Conservation (phyloP, 2,329 filamentous ascomycete genomes). For the Penicillium vulpinum region DNA sequence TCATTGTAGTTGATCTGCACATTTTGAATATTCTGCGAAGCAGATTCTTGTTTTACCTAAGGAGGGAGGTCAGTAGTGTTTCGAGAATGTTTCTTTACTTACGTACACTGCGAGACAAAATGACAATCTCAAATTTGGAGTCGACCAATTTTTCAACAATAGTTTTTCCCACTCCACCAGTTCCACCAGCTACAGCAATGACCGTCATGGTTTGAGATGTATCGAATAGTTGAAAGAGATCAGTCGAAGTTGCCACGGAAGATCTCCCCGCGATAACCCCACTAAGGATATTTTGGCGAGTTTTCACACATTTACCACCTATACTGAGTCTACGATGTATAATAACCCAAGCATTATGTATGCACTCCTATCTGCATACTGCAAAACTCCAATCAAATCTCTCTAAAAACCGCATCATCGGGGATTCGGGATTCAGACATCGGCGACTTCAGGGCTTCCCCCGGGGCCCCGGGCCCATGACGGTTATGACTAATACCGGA, state of each 20-base stretch:
- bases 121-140: conserved; percentile 40
- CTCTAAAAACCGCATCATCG: conserved; percentile 10
- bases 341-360: not conserved
- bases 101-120: conserved; percentile 46
- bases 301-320: not conserved
- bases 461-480: not conserved
- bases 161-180: conserved; percentile 48
- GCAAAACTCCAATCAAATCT: not conserved
- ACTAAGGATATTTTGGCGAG: not conserved
- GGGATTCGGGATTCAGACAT: conserved; percentile 28
- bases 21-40: conserved; percentile 13
- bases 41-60: conserved; percentile 1
- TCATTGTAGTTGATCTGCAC: conserved; percentile 38
- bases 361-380: not conserved
- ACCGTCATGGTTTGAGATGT: conserved; percentile 36
- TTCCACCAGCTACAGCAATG: conserved; percentile 51
- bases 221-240: not conserved
- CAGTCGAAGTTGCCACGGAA: not conserved
- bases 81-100: not conserved
- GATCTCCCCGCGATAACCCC: conserved; percentile 4
- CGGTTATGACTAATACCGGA: conserved; percentile 25
- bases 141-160: conserved; percentile 47
- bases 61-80: not conserved
- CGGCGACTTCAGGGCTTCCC: conserved; percentile 15
- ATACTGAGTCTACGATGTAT: not conserved